Evolutionary conservation across 2,329 filamentous ascomycete genomes (phyloP).

Genomic region (Sporothrix variecibatus): DNA sequence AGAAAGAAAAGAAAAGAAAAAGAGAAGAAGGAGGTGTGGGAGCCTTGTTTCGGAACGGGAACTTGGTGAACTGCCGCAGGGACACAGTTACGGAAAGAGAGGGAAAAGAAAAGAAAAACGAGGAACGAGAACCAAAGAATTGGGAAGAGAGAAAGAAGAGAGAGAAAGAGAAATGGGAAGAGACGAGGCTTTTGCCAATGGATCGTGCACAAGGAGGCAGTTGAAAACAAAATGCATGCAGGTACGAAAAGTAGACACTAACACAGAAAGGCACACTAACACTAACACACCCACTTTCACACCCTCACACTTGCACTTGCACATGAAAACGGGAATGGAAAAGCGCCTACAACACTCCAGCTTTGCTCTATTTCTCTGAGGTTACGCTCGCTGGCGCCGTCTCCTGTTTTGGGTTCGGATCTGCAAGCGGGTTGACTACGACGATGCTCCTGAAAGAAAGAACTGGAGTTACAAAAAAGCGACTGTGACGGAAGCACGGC

Average conservation of each 20-base stretch:
- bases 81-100: not conserved
- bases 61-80: not conserved
- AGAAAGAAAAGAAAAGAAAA: not conserved
- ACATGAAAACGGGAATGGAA: not conserved
- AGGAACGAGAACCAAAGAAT: not conserved
- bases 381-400: not conserved
- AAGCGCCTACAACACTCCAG: not conserved
- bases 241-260: not conserved
- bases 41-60: conserved; percentile 10
- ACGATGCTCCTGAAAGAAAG: not conserved
- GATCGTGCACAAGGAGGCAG: not conserved
- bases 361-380: not conserved
- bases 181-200: conserved; percentile 7
- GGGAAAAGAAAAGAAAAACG: not conserved
- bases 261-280: not conserved
- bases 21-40: not conserved
- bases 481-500: not conserved
- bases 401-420: conserved; percentile 10
- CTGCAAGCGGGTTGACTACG: not conserved
- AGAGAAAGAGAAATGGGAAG: not conserved
- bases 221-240: conserved; percentile 4
- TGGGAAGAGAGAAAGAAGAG: not conserved
- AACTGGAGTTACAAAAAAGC: not conserved
- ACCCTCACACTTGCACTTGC: not conserved
- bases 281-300: not conserved